Percentiles rank a stretch among this genome's conserved stretches.
phyloP scores from a whole-genome alignment of 176 grass and related monocot genomes.

The Ensete glaucum region DNA sequence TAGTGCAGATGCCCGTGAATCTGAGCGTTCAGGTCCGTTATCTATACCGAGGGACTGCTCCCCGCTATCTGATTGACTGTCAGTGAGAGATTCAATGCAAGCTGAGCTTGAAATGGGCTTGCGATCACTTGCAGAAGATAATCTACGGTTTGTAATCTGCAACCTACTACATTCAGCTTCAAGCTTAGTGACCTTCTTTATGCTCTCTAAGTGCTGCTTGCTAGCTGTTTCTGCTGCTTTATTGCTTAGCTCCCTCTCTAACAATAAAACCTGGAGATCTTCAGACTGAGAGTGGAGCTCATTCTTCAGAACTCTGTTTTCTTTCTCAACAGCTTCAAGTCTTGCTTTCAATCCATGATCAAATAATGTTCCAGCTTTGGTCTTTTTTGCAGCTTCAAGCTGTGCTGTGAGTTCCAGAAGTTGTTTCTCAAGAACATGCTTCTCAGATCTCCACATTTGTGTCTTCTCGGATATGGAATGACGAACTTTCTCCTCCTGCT shows the following conservation, averaged over 20 bases:
- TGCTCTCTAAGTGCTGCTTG: slow-evolving; percentile 80
- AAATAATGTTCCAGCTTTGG: slow-evolving; percentile 18
- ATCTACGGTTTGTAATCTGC: slow-evolving; percentile 33
- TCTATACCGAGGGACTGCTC: slow-evolving; percentile 50
- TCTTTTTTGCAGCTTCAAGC: slow-evolving; percentile 39
- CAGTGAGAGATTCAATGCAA: slow-evolving; percentile 62
- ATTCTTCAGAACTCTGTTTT: slow-evolving; percentile 51
- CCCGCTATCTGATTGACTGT: slow-evolving; percentile 68
- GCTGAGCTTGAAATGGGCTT: slow-evolving; percentile 23
- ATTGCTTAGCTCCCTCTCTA: slow-evolving; percentile 81
- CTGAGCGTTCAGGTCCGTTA: slow-evolving; percentile 51
- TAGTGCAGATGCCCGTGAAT: slow-evolving; percentile 70
- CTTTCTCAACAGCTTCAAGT: slow-evolving; percentile 43
- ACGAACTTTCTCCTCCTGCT: slow-evolving; percentile 57
- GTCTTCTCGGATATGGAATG: slow-evolving; percentile 42
- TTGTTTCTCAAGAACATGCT: slow-evolving; percentile 41
- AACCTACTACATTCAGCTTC: slow-evolving; percentile 75
- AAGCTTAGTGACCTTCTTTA: slow-evolving; percentile 71
- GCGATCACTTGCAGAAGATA: slow-evolving; percentile 35
- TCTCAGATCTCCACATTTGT: slow-evolving; percentile 40
- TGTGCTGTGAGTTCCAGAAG: slow-evolving; percentile 40
- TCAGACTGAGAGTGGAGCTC: slow-evolving; percentile 35
- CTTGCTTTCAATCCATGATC: slow-evolving; percentile 42
- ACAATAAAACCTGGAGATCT: slow-evolving; percentile 49
- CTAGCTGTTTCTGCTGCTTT: slow-evolving; percentile 88